phyloP scores from a whole-genome alignment of 768 basidiomycete genomes.

The Boletus tomentosulus region DNA sequence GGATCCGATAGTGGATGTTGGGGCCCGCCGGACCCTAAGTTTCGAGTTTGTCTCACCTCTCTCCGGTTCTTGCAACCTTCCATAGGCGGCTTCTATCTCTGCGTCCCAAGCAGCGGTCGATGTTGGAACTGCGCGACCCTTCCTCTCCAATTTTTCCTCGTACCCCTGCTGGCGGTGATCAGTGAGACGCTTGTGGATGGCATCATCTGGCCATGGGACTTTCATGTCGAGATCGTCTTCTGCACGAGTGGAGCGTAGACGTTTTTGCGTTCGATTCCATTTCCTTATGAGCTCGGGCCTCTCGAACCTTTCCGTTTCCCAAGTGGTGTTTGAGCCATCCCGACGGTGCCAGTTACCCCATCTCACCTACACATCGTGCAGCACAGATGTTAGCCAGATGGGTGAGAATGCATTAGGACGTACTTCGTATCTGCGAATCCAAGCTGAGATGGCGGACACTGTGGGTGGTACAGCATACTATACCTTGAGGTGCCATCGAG shows the following conservation, averaged over 20 bases:
- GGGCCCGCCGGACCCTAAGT: constrained; percentile 19
- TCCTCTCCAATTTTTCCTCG: constrained; percentile 38
- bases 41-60: constrained; percentile 19
- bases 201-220: constrained; percentile 37
- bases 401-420: neutral
- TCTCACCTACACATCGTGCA: constrained; percentile 36
- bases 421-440: constrained; percentile 30
- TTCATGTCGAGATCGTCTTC: constrained; percentile 35
- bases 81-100: constrained; percentile 20
- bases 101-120: constrained; percentile 24
- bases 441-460: constrained; percentile 1
- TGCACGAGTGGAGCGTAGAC: constrained; percentile 29
- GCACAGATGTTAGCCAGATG: neutral
- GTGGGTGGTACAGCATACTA: neutral
- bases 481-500: constrained; percentile 29
- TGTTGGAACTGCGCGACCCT: neutral
- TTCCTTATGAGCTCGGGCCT: constrained; percentile 14
- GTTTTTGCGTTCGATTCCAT: constrained; percentile 35
- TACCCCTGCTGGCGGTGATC: constrained; percentile 42
- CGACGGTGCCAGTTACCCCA: constrained; percentile 51
- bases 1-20: constrained; percentile 7
- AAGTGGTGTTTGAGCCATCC: constrained; percentile 54
- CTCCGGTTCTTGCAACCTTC: constrained; percentile 24
- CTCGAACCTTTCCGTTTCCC: constrained; percentile 34
- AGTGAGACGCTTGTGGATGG: constrained; percentile 42